Evolutionary conservation across 2,329 filamentous ascomycete genomes (phyloP).

Genomic region (Hypoxylon sp.): DNA sequence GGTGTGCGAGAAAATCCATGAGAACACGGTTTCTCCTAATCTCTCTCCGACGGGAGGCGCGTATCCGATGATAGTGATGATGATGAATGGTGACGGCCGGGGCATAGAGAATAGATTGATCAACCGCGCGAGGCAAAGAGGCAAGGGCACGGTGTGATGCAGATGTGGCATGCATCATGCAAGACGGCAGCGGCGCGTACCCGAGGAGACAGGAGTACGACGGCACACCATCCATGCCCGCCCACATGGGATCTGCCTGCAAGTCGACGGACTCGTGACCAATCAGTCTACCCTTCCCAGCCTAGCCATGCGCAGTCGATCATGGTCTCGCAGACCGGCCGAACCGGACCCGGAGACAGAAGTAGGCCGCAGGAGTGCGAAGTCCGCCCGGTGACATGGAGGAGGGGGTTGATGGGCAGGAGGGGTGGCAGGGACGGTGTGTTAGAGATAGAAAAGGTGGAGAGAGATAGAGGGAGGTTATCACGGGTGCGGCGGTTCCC

Average conservation of each 20-base stretch:
- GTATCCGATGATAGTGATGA: constrained; percentile 16
- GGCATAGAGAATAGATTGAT: constrained; percentile 15
- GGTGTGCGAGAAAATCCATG: constrained; percentile 10
- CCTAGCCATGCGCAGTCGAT: constrained; percentile 29
- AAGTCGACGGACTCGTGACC: constrained; percentile 29
- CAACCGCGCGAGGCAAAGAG: constrained; percentile 14
- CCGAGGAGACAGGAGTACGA: constrained; percentile 36
- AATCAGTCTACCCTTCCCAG: constrained; percentile 25
- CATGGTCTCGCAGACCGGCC: constrained; percentile 13
- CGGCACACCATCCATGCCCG: constrained; percentile 26
- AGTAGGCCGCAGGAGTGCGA: background rate
- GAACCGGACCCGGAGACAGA: constrained; percentile 2
- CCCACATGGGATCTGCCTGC: constrained; percentile 33
- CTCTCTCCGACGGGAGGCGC: constrained; percentile 1
- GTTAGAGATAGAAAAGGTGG: background rate
- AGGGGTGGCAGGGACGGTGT: background rate
- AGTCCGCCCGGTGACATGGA: background rate
- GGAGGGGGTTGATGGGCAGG: background rate
- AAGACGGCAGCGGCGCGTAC: constrained; percentile 36
- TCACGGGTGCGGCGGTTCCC: constrained; percentile 25
- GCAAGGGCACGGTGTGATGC: constrained; percentile 28
- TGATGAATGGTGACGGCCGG: constrained; percentile 9
- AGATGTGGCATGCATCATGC: constrained; percentile 37
- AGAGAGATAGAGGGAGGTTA: background rate
- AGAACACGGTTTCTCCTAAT: background rate